These are phyloP conservation scores for Mallotus japonicus DNA, from an alignment of 441 rosid species.

Conservation along the genomic window DNA sequence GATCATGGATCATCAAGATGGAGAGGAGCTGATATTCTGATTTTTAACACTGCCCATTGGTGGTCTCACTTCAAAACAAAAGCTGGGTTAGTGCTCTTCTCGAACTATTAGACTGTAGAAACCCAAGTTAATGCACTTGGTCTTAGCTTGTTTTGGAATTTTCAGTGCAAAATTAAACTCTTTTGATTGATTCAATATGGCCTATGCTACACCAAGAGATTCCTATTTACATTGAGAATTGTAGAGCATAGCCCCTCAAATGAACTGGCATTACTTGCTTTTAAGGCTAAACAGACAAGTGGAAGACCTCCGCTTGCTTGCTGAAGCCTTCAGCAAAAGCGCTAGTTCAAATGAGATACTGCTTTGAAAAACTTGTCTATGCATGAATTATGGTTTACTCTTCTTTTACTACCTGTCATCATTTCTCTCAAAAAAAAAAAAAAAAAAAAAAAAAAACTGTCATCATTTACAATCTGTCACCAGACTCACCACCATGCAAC, in stretches of 20 bases:
- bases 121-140: no score
- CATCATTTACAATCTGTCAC: slow-evolving; percentile 4
- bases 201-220: slow-evolving; percentile 16
- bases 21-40: slow-evolving; percentile 84
- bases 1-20: slow-evolving; percentile 88
- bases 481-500: slow-evolving; percentile 21
- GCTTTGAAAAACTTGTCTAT: background rate
- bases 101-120: background rate
- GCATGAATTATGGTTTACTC: no score
- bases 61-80: slow-evolving; percentile 95
- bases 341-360: background rate
- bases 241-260: background rate
- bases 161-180: slow-evolving; percentile 17
- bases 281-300: background rate
- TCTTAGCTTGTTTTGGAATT: background rate
- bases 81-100: slow-evolving; percentile 64
- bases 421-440: background rate
- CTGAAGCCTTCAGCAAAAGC: background rate
- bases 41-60: slow-evolving; percentile 97
- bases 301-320: background rate
- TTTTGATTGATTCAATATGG: slow-evolving; percentile 31
- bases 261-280: background rate
- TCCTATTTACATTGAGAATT: background rate
- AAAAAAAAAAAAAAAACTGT: no score
- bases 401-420: background rate